Base-by-base conservation (phyloP, 192 early-diverging fungal species). In the Gamsiella multidivaricata region DNA sequence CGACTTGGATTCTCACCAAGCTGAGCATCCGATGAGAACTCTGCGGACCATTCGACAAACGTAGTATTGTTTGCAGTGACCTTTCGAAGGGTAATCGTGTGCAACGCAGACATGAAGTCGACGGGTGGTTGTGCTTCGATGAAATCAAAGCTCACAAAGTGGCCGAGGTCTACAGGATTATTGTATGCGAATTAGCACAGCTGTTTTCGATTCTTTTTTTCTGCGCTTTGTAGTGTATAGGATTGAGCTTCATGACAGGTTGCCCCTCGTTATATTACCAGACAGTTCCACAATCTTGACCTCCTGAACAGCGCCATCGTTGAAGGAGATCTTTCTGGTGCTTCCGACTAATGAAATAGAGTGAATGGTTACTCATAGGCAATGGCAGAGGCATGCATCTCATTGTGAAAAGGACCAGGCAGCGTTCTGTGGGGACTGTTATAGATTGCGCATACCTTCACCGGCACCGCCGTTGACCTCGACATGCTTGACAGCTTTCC, bases 11-110 rank as follows among this genome's bases (percentile, higher is more conserved):
- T 17, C 32, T 45, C 65, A 80, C 78, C 80, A 46, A 72, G 65
- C 3, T 81, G 61, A 14, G 83, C 83, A 52, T 84, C 84, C 33
- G 85, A 81, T 39, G 83, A 84, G 31, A 84, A 89, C 47, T 85
- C 84, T 65, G 84, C 83, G n/a, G 81, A 59, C 87, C 87, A 89
- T 61, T 84, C 80, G 36, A 89, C 87, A 80, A 83, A 87, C n/a
- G 87, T 74, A 0, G 84, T 75, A 71, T 89, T 70, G 61, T 85
- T 82, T 9, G 82, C 55, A 0, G 87, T 80, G 29, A 89, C 86
- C 10, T 72, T 68, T 52, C 70, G 71, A 43, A 83, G 73, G 23
- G 65, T 61, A 65, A 89, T 80, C 1, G 84, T 84, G 68, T 89
- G 84, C 55, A 84, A 61, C 22, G 87, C 85, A 2, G 85, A 87